phyloP scores from a whole-genome alignment of 1,284 basidiomycete genomes.

The Boletus semigastroideus region DNA sequence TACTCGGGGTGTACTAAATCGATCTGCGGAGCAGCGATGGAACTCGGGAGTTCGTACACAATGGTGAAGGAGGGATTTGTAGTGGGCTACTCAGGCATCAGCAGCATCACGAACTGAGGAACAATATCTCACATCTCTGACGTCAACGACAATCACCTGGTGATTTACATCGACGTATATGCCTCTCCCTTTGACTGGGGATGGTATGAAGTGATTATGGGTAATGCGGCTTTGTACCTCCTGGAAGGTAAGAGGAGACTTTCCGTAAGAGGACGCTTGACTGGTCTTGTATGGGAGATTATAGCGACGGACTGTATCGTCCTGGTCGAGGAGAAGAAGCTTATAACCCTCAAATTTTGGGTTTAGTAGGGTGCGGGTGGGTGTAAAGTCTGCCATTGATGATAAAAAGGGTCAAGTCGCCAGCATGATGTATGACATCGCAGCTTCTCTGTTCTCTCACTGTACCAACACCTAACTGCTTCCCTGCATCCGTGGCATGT shows the following conservation, averaged over 20 bases:
- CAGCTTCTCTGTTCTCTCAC: no score
- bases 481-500: no score
- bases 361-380: conserved; percentile 58
- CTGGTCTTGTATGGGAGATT: conserved; percentile 52
- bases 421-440: no score
- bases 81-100: conserved; percentile 45
- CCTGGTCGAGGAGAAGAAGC: conserved; percentile 58
- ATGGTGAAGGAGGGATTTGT: conserved; percentile 53
- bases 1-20: conserved; percentile 63
- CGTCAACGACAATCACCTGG: conserved; percentile 59
- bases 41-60: conserved; percentile 60
- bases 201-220: conserved; percentile 77
- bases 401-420: no score
- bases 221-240: conserved; percentile 83
- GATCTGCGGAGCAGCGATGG: conserved; percentile 40
- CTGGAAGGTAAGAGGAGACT: conserved; percentile 65
- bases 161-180: conserved; percentile 74
- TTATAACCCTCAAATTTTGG: conserved; percentile 86
- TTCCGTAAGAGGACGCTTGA: conserved; percentile 61
- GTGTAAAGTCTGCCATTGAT: conserved; percentile 37
- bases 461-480: no score
- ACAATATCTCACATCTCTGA: conserved; percentile 52
- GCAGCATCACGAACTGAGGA: conserved; percentile 8
- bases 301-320: conserved; percentile 51
- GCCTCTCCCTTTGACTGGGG: conserved; percentile 45